These are phyloP conservation scores for Cyberlindnera lachancei DNA, from an alignment of 805 yeast genomes.

Conservation along the genomic window DNA sequence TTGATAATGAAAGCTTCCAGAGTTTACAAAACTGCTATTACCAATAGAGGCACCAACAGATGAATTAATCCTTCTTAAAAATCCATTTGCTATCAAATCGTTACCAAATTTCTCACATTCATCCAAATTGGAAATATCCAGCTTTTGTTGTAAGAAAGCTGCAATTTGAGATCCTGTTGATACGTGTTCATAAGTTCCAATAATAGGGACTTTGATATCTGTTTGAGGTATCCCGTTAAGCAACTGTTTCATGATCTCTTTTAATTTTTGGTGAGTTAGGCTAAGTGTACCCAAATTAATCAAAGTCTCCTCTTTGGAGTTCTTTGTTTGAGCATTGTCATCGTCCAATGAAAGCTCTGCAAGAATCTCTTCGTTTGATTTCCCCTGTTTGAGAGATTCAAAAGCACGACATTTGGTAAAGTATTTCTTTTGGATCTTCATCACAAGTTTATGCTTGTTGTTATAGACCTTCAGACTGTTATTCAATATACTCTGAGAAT, in stretches of 20 bases:
- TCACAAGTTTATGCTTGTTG: conserved; percentile 38
- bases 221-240: conserved; percentile 43
- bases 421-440: conserved; percentile 54
- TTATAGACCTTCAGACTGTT: conserved; percentile 47
- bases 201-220: conserved; percentile 55
- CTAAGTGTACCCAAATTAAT: conserved; percentile 29
- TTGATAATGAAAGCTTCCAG: conserved; percentile 68
- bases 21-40: conserved; percentile 56
- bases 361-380: conserved; percentile 36
- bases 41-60: conserved; percentile 66
- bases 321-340: too few species aligned
- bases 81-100: conserved; percentile 54
- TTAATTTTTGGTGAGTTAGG: conserved; percentile 33
- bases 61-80: conserved; percentile 41
- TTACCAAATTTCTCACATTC: conserved; percentile 72
- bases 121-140: conserved; percentile 38
- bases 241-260: conserved; percentile 34
- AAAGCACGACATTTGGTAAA: conserved; percentile 70
- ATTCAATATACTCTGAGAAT: conserved; percentile 46
- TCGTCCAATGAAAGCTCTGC: conserved; percentile 15
- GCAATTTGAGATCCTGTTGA: conserved; percentile 56
- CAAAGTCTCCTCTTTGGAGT: conserved; percentile 14
- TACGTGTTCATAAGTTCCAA: conserved; percentile 60
- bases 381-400: conserved; percentile 53
- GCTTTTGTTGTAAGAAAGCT: conserved; percentile 46